These are phyloP conservation scores for Fusarium praegraminearum DNA, from an alignment of 2,329 filamentous ascomycete genomes.

Conservation along the genomic window DNA sequence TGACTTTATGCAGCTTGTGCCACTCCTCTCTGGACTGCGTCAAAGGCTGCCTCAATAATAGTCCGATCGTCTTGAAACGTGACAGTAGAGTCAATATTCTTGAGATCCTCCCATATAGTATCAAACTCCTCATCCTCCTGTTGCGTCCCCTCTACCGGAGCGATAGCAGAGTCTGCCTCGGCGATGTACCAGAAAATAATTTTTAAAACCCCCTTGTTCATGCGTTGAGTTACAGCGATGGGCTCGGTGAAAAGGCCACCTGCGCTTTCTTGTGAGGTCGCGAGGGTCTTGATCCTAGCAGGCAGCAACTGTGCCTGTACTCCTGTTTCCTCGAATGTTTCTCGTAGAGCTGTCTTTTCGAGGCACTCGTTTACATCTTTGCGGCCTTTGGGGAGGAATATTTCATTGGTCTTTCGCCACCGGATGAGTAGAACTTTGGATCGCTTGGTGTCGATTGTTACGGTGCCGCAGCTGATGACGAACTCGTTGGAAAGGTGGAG, in stretches of 20 bases:
- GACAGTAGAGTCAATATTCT: not conserved
- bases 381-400: not conserved
- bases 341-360: not conserved
- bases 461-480: not conserved
- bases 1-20: no score
- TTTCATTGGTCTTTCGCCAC: not conserved
- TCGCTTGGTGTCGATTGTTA: not conserved
- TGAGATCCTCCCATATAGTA: not conserved
- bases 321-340: not conserved
- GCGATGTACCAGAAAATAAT: not conserved
- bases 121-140: not conserved
- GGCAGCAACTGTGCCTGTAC: not conserved
- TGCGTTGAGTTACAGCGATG: not conserved
- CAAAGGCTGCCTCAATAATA: not conserved
- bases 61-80: not conserved
- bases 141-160: accelerated
- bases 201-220: not conserved
- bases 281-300: not conserved
- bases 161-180: not conserved
- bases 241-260: not conserved
- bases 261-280: not conserved
- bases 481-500: not conserved
- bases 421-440: not conserved
- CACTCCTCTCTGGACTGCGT: not conserved
- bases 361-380: not conserved